Percentiles rank a stretch among this genome's conserved stretches.
Evolutionary conservation across 2,329 filamentous ascomycete genomes (phyloP).

Genomic region (Tolypocladium pustulatum): DNA sequence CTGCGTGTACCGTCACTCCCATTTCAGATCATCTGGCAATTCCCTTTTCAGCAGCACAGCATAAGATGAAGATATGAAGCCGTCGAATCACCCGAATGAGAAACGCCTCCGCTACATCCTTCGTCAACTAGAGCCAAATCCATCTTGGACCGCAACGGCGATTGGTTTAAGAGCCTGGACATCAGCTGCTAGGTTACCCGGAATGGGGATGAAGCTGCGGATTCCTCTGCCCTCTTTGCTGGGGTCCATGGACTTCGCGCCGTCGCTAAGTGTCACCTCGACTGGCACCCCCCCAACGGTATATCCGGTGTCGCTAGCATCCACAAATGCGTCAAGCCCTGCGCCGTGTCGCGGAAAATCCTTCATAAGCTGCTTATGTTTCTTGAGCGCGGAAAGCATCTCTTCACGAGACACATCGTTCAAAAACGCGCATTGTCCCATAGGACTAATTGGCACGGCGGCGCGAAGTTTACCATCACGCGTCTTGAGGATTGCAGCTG

Average conservation of each 20-base stretch:
- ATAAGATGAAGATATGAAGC: too few species aligned
- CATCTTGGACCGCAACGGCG: neutral
- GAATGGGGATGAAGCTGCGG: neutral
- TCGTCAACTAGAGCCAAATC: too few species aligned
- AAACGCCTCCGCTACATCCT: too few species aligned
- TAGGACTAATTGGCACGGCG: neutral
- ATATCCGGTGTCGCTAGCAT: neutral
- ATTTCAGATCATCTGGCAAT: too few species aligned
- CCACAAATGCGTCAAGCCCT: neutral
- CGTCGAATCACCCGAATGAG: too few species aligned
- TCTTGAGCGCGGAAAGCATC: neutral
- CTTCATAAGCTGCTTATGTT: neutral
- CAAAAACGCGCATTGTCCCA: neutral
- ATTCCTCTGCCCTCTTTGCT: neutral
- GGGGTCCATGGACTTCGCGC: neutral
- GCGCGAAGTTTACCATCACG: neutral
- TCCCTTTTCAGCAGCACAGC: too few species aligned
- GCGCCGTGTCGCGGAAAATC: neutral
- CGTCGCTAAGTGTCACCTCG: neutral
- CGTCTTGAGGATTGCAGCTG: neutral
- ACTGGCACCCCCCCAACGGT: neutral
- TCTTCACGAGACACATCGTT: neutral
- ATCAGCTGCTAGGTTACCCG: neutral
- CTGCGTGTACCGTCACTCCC: too few species aligned
- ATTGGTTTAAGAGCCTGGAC: neutral